Base-by-base conservation (phyloP, 176 grass and related monocot species). In the Oryza officinalis region DNA sequence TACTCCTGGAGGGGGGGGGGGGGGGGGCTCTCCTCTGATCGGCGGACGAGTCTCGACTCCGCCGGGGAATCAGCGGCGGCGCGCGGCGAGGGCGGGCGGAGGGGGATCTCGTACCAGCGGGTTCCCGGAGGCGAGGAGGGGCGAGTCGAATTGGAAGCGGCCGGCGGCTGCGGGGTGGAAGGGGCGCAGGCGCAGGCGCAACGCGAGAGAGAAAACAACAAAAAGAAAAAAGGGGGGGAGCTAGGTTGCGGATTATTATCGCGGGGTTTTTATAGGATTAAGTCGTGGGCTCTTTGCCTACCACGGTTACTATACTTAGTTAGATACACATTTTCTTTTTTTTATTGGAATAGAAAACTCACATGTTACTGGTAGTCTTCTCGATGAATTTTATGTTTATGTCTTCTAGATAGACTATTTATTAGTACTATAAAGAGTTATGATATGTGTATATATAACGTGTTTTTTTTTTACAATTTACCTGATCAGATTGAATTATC, bases 111-210 rank as follows among this genome's bases (percentile, higher is more conserved):
- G 71, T 47, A 60, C 66, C 59, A 43, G 79, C 67, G 46, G 67
- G 72, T 77, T 31, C 66, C 27, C 20, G 33, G 60, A 3, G 27
- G 33, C 33, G 33, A 35, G 33, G 33, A 25, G 72, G 43, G 63
- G 65, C 71, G 82, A 85, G 71, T 52, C 83, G 88, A 84, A 88
- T 74, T 88, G 68, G 54, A 67, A 67, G 63, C 82, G 72, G 14
- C 20, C 73, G 72, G 83, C 74, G 81, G 86, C 86, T 86, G 79
- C 74, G 74, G 79, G 79, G 79, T 18, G 20, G 73, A 8, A 37
- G 14, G 30, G 52, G 65, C n/a, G 31, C 22, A 50, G 52, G 65
- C n/a, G 31, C 22, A 50, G 4, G 43, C 38, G 31, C 30, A 59
- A 73, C n/a, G 47, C 35, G 37, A 72, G 72, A 59, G 37, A 72